Evolutionary conservation across 2,329 filamentous ascomycete species (phyloP), one percentile per base, ranked within the genome.

Genomic region (Exutisphaerella laricina): DNA sequence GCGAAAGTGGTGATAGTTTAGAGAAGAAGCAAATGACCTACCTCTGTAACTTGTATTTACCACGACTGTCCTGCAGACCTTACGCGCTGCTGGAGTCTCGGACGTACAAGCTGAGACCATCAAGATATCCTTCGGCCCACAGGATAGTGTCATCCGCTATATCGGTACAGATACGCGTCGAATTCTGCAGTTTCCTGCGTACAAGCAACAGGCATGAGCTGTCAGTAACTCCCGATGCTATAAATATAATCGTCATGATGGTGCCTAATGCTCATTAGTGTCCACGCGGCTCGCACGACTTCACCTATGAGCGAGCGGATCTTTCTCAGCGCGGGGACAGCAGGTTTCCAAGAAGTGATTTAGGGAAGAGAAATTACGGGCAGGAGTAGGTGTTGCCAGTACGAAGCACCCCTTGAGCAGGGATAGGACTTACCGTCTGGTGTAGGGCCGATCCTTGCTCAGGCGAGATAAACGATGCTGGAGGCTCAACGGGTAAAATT

Each of bases 111-210:
- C 23, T 21, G 32, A 21, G 38, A 37, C 21, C 20, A 25, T 38
- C 23, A 14, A 10, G 23, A 28, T 23, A 39, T 33, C 28, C 29
- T 12, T 18, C 36, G 45, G 25, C 26, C 39, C 45, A 45, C 43
- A 16, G 30, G 8, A 35, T 30, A 41, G 34, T 13, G 21, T 30
- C 14, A 13, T 17, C n/a, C 23, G 23, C 16, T 18, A 7, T 17
- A 4, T 37, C 22, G 21, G 29, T 23, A 28, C 16, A 31, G 30
- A 22, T 37, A 30, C 26, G 37, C 31, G 43, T 37, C 31, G 37
- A 32, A 30, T 9, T 10, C 8, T 34, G 18, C 18, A 34, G 31
- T n/a, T 6, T 34, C 8, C 14, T 34, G 14, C 31, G 35, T 32
- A 22, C 17, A 21, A 26, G 35, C 35, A 12, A 34, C 31, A 20